Evolutionary conservation across 306 rosid genomes (phyloP).

Genomic region (cucumber (Cucumis sativus)): DNA sequence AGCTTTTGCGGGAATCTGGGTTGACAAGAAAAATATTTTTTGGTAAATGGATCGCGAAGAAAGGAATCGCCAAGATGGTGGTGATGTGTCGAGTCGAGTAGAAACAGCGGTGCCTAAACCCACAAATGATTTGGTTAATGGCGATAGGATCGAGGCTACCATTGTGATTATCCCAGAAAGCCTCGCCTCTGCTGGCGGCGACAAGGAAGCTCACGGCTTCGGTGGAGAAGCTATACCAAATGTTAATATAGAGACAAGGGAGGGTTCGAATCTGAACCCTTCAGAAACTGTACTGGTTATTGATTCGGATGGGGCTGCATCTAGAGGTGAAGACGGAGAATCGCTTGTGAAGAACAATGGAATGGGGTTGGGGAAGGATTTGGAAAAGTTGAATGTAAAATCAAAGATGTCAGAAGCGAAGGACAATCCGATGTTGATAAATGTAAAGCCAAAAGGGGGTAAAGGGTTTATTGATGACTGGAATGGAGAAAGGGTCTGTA

Average conservation of each 20-base stretch:
- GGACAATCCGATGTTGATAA: slow-evolving; percentile 36
- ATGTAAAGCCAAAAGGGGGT: slow-evolving; percentile 38
- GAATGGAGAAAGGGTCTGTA: slow-evolving; percentile 68
- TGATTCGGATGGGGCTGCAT: slow-evolving; percentile 28
- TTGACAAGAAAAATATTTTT: neutral
- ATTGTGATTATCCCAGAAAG: slow-evolving; percentile 1
- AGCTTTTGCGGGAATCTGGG: neutral
- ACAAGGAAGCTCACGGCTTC: neutral
- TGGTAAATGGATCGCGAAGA: neutral
- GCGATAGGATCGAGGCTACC: neutral
- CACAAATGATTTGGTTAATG: neutral
- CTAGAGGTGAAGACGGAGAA: slow-evolving; percentile 21
- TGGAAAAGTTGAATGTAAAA: slow-evolving; percentile 12
- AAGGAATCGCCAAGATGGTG: neutral
- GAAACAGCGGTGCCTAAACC: neutral
- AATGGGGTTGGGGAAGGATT: slow-evolving; percentile 7
- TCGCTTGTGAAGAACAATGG: slow-evolving; percentile 24
- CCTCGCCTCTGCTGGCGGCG: neutral
- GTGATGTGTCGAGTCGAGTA: neutral
- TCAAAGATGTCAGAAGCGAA: slow-evolving; percentile 33
- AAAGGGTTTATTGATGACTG: slow-evolving; percentile 24
- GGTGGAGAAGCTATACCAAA: neutral
- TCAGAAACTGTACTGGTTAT: slow-evolving; percentile 36
- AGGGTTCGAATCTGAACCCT: slow-evolving; percentile 22
- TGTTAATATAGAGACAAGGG: slow-evolving; percentile 13